Evolutionary conservation across 352 stramenopile genomes (phyloP).

Genomic region (Phytophthora pisi): DNA sequence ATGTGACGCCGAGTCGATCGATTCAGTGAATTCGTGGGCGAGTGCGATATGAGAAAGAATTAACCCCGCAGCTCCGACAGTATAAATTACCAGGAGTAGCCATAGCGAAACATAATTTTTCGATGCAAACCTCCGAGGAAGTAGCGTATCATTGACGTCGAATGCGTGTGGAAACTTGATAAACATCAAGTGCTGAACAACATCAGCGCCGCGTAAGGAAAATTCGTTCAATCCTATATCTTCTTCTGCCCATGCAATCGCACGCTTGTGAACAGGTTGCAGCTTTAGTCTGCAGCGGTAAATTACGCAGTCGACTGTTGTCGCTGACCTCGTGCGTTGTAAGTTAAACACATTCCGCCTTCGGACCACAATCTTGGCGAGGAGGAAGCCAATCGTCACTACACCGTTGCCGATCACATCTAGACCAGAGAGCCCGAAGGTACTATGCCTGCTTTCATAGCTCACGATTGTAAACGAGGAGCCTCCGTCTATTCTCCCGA

Average conservation of each 20-base stretch:
- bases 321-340: slow-evolving; percentile 2
- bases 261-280: not conserved
- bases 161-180: slow-evolving; percentile 17
- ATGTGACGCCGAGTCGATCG: not conserved
- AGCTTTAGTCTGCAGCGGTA: slow-evolving; percentile 27
- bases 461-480: not conserved
- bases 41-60: slow-evolving; percentile 9
- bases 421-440: not conserved
- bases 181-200: slow-evolving; percentile 29
- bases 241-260: not conserved
- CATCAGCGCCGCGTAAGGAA: slow-evolving; percentile 4
- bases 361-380: slow-evolving; percentile 22
- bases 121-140: slow-evolving; percentile 7
- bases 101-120: not conserved
- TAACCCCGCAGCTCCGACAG: slow-evolving; percentile 3
- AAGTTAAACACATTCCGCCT: slow-evolving; percentile 19
- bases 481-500: not conserved
- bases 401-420: no score
- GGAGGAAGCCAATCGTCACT: no score
- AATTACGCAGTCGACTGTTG: slow-evolving; percentile 33
- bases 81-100: slow-evolving; percentile 3
- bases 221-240: slow-evolving; percentile 13
- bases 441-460: not conserved
- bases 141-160: slow-evolving; percentile 10
- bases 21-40: not conserved